These are phyloP conservation scores for Lentinula boryana DNA, from an alignment of 768 basidiomycete genomes.

Conservation along the genomic window DNA sequence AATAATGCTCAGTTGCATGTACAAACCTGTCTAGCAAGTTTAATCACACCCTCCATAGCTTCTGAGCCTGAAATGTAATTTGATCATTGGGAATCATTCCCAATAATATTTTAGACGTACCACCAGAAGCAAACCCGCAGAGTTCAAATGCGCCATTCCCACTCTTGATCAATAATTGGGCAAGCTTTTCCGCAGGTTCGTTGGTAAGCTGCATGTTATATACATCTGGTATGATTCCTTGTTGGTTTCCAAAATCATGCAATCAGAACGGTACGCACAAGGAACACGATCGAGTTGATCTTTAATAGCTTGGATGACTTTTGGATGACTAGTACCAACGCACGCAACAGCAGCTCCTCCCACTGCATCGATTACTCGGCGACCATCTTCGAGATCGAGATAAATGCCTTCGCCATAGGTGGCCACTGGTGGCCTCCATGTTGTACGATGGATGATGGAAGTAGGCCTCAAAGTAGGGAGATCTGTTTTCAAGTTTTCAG, in stretches of 20 bases:
- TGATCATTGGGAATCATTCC: background rate
- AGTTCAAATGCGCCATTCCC: slow-evolving; percentile 72
- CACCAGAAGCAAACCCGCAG: slow-evolving; percentile 71
- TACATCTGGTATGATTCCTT: slow-evolving; percentile 48
- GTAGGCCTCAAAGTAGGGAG: background rate
- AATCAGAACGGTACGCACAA: slow-evolving; percentile 39
- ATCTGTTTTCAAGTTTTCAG: background rate
- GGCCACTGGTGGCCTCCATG: slow-evolving; percentile 71
- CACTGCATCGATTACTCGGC: slow-evolving; percentile 66
- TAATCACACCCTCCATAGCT: slow-evolving; percentile 85
- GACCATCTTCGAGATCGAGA: slow-evolving; percentile 65
- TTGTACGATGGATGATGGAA: slow-evolving; percentile 60
- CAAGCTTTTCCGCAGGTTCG: slow-evolving; percentile 75
- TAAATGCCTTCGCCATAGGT: slow-evolving; percentile 63
- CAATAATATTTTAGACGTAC: slow-evolving; percentile 22
- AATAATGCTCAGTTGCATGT: background rate
- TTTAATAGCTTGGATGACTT: slow-evolving; percentile 68
- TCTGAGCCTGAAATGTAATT: slow-evolving; percentile 56
- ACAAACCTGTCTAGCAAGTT: slow-evolving; percentile 69
- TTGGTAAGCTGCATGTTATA: slow-evolving; percentile 85
- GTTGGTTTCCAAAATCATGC: background rate
- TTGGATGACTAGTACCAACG: slow-evolving; percentile 69
- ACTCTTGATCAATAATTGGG: slow-evolving; percentile 53
- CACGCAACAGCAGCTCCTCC: slow-evolving; percentile 85
- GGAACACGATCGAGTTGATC: slow-evolving; percentile 74